These are phyloP conservation scores for Pachyrhizus erosus DNA, from an alignment of 306 rosid genomes.

Conservation along the genomic window DNA sequence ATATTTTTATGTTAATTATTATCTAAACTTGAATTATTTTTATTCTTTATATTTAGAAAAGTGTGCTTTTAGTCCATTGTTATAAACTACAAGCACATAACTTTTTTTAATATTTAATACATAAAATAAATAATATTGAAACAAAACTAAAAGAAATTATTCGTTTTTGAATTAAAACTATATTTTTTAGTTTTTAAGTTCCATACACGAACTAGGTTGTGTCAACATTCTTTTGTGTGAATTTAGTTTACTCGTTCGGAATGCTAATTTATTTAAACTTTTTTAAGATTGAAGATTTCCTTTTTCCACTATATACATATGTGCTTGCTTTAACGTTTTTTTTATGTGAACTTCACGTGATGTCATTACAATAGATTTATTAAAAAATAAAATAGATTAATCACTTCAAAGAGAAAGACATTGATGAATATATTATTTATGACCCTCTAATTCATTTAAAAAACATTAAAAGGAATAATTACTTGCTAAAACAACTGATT, in stretches of 20 bases:
- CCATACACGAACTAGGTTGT: neutral
- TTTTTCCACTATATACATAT: neutral
- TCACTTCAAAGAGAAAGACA: neutral
- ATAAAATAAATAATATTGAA: neutral
- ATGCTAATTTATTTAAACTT: neutral
- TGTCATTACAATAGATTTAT: neutral
- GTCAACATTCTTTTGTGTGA: neutral
- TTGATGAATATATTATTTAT: neutral
- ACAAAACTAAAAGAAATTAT: no score
- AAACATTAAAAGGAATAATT: neutral
- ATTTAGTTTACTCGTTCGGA: neutral
- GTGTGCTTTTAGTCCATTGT: neutral
- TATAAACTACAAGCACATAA: neutral
- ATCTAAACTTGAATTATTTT: neutral
- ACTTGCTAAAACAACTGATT: neutral
- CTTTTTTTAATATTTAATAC: no score
- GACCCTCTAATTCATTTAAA: neutral
- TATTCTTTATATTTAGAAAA: no score
- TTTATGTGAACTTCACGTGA: neutral
- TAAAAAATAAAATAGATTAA: neutral
- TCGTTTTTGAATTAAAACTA: neutral
- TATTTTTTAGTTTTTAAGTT: neutral
- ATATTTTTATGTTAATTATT: neutral
- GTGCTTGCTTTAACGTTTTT: neutral
- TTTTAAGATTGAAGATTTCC: constrained; percentile 20